Evolutionary conservation across 1,284 basidiomycete species (phyloP).

Genomic region (Chiua sp.): DNA sequence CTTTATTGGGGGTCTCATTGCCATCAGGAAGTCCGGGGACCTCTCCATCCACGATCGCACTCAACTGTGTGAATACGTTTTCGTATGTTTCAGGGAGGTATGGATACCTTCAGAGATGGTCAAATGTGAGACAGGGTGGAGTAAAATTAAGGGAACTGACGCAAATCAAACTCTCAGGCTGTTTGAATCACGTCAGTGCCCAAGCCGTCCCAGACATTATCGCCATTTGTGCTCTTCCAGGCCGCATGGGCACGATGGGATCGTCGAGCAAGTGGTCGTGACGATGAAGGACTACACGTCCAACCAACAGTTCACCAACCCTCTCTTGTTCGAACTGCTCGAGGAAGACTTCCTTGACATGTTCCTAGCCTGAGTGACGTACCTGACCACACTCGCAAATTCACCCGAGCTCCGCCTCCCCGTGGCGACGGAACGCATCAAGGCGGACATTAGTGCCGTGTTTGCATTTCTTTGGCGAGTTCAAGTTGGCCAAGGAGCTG

Average conservation of each 20-base stretch:
- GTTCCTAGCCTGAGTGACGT: slow-evolving; percentile 90
- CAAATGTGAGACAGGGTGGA: slow-evolving; percentile 3
- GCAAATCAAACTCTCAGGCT: no score
- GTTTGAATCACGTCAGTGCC: no score
- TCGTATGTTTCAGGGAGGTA: slow-evolving; percentile 99
- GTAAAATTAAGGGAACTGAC: neutral
- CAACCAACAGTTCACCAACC: slow-evolving; percentile 91
- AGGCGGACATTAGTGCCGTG: slow-evolving; percentile 79
- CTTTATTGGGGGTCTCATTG: slow-evolving; percentile 29
- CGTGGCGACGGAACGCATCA: slow-evolving; percentile 80
- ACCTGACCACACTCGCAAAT: slow-evolving; percentile 88
- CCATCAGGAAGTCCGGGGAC: slow-evolving; percentile 81
- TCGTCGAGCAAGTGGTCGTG: slow-evolving; percentile 88
- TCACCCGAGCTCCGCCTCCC: slow-evolving; percentile 91
- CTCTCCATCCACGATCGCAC: slow-evolving; percentile 95
- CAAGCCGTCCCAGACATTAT: no score
- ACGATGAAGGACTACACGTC: slow-evolving; percentile 96
- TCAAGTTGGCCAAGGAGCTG: slow-evolving; percentile 84
- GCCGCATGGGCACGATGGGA: slow-evolving; percentile 89
- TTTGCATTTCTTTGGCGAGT: slow-evolving; percentile 82
- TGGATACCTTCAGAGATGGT: slow-evolving; percentile 68
- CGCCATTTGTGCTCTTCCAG: no score
- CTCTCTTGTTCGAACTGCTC: slow-evolving; percentile 90
- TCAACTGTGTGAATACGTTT: slow-evolving; percentile 96
- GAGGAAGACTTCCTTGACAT: slow-evolving; percentile 93